These are phyloP conservation scores for Pneumocystis murina DNA, from an alignment of 1,139 yeast species.

Conservation along the genomic window DNA sequence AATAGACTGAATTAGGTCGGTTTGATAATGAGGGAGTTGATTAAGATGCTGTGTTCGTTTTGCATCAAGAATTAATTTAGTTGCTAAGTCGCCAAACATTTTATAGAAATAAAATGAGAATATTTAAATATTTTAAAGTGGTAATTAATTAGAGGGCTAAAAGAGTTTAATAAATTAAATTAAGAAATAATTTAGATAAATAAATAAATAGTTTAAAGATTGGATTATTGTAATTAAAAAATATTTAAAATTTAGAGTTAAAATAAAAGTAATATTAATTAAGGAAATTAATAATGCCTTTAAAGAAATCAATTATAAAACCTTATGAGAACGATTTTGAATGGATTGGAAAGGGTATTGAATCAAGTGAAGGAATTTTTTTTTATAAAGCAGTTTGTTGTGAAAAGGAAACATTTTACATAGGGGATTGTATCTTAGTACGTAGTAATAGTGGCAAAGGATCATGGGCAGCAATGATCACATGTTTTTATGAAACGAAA, in stretches of 20 bases:
- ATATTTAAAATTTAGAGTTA: neutral
- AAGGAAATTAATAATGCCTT: neutral
- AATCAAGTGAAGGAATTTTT: neutral
- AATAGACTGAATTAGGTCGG: constrained; percentile 56
- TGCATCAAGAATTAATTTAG: constrained; percentile 70
- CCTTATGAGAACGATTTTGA: neutral
- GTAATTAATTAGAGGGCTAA: no score
- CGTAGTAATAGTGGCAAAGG: neutral
- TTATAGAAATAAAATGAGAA: no score
- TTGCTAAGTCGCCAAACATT: constrained; percentile 85
- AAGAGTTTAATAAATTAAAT: no score
- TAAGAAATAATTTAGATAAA: neutral
- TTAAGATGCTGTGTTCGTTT: constrained; percentile 58
- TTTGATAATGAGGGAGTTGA: constrained; percentile 56
- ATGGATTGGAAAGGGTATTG: neutral
- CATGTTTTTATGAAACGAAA: neutral
- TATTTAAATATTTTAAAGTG: no score
- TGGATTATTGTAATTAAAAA: no score
- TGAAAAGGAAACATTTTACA: neutral
- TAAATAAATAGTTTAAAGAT: no score
- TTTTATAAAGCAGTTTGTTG: neutral
- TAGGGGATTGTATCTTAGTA: neutral
- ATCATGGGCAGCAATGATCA: neutral
- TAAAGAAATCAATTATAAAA: neutral
- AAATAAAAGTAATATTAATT: neutral